A percentile compares a stretch with the other conserved stretches of the same genome.
phyloP scores from a whole-genome alignment of 1,284 basidiomycete genomes.

The Inonotus obliquus region DNA sequence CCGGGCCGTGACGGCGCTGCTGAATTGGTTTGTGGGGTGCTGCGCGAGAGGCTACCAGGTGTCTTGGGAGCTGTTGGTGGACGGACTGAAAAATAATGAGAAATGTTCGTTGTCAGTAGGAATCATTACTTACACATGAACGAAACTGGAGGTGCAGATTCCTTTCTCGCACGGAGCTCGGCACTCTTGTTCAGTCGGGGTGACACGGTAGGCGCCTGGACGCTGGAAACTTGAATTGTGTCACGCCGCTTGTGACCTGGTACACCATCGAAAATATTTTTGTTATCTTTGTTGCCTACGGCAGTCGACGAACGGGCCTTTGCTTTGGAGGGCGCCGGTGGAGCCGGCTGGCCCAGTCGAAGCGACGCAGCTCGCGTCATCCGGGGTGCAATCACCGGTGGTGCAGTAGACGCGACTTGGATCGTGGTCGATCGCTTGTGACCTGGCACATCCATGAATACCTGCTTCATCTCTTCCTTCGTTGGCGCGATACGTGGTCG shows the following conservation, averaged over 20 bases:
- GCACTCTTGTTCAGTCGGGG: slow-evolving; percentile 71
- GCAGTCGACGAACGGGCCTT: slow-evolving; percentile 22
- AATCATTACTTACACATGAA: slow-evolving; percentile 25
- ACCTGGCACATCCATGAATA: slow-evolving; percentile 71
- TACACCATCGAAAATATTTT: slow-evolving; percentile 63
- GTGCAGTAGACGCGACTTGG: slow-evolving; percentile 65
- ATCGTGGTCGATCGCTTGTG: slow-evolving; percentile 68
- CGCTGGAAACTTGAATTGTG: slow-evolving; percentile 63
- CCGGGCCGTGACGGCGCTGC: slow-evolving; percentile 22
- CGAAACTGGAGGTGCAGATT: slow-evolving; percentile 32
- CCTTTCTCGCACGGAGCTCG: slow-evolving; percentile 54
- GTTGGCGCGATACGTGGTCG: slow-evolving; percentile 43
- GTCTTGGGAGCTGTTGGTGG: slow-evolving; percentile 35
- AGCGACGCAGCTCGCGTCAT: slow-evolving; percentile 71
- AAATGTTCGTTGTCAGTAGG: not conserved
- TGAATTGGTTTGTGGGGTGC: slow-evolving; percentile 19
- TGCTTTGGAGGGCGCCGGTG: slow-evolving; percentile 33
- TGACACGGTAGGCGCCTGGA: slow-evolving; percentile 53
- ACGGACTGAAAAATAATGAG: slow-evolving; percentile 35
- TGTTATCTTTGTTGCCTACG: not conserved
- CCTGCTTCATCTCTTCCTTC: slow-evolving; percentile 56
- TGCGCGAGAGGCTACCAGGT: slow-evolving; percentile 32
- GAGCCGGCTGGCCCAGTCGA: slow-evolving; percentile 45
- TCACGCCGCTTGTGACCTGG: slow-evolving; percentile 79
- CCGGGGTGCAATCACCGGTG: slow-evolving; percentile 65